Percentiles rank a stretch among this genome's conserved stretches.
phyloP scores from a whole-genome alignment of 1,284 basidiomycete species.

The Flammula alnicola region DNA sequence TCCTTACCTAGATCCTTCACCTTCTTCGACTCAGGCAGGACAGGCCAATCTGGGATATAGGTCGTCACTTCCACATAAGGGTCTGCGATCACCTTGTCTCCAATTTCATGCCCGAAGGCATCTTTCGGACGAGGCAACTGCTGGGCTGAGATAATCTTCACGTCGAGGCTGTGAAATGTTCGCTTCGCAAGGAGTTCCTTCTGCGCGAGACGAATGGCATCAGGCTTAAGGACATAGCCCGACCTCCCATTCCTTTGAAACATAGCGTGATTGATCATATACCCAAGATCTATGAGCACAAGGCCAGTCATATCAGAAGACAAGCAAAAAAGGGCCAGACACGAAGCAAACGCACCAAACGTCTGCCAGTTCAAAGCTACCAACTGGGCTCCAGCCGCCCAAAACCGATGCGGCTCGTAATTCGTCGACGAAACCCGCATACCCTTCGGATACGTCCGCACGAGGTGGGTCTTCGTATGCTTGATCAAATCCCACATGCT shows the following conservation, averaged over 20 bases:
- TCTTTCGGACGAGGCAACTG: conserved; percentile 85
- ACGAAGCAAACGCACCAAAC: conserved; percentile 57
- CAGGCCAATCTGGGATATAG: conserved; percentile 55
- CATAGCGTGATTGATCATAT: conserved; percentile 94
- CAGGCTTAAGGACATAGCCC: conserved; percentile 93
- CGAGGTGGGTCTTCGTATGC: conserved; percentile 89
- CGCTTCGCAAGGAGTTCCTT: conserved; percentile 60
- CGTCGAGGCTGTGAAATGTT: conserved; percentile 65
- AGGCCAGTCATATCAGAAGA: neutral
- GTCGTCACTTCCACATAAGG: conserved; percentile 39
- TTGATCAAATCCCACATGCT: conserved; percentile 79
- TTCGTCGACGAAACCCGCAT: conserved; percentile 84
- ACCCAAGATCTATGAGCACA: conserved; percentile 64
- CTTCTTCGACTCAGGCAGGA: conserved; percentile 49
- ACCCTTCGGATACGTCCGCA: conserved; percentile 89
- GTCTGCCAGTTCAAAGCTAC: conserved; percentile 99
- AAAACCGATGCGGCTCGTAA: conserved; percentile 88
- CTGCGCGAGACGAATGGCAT: conserved; percentile 66
- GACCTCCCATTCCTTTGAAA: conserved; percentile 88
- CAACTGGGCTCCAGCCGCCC: conserved; percentile 91
- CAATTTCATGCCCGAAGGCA: conserved; percentile 63
- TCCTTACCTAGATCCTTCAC: neutral
- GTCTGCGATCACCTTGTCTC: conserved; percentile 50
- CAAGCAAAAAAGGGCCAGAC: conserved; percentile 1
- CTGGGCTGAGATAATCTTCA: conserved; percentile 89